phyloP scores from a whole-genome alignment of 352 stramenopile species.

The Globisporangium parvum region DNA sequence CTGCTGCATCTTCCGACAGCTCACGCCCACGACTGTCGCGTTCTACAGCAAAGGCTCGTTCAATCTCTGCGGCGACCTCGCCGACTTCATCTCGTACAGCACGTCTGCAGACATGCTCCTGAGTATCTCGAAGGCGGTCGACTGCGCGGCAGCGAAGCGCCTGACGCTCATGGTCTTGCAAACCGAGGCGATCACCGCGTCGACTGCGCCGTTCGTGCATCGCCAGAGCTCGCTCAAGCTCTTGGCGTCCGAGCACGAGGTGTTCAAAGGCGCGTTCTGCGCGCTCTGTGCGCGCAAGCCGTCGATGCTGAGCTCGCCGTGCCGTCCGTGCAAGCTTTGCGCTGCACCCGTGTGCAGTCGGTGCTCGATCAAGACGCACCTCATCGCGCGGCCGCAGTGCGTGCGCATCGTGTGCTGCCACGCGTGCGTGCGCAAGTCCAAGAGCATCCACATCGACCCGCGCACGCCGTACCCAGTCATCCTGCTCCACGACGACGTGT shows the following conservation, averaged over 20 bases:
- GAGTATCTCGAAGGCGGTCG: constrained; percentile 22
- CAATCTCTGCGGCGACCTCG: constrained; percentile 35
- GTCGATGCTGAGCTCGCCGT: constrained; percentile 19
- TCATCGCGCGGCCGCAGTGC: constrained; percentile 28
- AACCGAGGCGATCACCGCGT: background rate
- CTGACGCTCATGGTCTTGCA: constrained; percentile 24
- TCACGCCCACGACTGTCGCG: constrained; percentile 25
- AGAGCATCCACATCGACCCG: constrained; percentile 31
- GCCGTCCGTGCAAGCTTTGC: constrained; percentile 38
- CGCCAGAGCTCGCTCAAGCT: background rate
- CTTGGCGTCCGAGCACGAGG: constrained; percentile 1
- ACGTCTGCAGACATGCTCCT: constrained; percentile 36
- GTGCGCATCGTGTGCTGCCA: constrained; percentile 44
- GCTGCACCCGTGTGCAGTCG: constrained; percentile 32
- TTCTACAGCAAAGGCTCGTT: constrained; percentile 55
- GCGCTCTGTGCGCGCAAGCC: constrained; percentile 13
- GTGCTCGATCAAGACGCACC: constrained; percentile 36
- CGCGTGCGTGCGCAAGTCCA: constrained; percentile 37
- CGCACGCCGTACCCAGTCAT: constrained; percentile 33
- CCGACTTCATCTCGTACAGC: constrained; percentile 36
- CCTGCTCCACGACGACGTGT: constrained; percentile 15
- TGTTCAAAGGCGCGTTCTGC: constrained; percentile 6
- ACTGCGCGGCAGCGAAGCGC: constrained; percentile 37
- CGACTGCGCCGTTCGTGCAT: background rate
- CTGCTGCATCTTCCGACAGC: constrained; percentile 53